Conservation (phyloP, 1,284 basidiomycete species). For the Binderoboletus segoi region DNA sequence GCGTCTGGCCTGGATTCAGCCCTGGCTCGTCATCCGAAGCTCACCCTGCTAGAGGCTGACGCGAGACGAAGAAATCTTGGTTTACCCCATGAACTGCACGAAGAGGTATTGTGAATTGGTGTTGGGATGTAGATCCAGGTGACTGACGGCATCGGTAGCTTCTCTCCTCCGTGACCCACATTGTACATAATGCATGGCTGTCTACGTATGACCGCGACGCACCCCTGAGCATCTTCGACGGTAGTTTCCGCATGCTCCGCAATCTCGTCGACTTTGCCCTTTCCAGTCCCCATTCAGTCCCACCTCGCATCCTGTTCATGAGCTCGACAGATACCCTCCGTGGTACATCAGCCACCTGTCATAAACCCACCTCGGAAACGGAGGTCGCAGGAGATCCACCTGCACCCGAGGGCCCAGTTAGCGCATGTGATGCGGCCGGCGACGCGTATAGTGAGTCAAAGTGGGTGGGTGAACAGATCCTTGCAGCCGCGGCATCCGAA, state of each 20-base stretch:
- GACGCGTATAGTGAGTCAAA: constrained; percentile 46
- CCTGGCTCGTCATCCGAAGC: constrained; percentile 17
- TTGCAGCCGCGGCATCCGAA: constrained; percentile 25
- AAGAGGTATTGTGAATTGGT: constrained; percentile 9
- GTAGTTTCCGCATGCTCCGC: constrained; percentile 39
- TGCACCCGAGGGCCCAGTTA: constrained; percentile 11
- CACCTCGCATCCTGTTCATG: constrained; percentile 39
- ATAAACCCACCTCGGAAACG: neutral
- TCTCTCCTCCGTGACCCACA: constrained; percentile 25
- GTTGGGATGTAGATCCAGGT: neutral
- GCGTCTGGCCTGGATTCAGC: constrained; percentile 26
- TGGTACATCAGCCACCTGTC: neutral
- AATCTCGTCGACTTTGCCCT: constrained; percentile 45
- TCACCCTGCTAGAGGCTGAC: constrained; percentile 20
- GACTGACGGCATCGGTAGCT: constrained; percentile 17
- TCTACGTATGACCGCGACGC: constrained; percentile 37
- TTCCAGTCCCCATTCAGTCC: constrained; percentile 23
- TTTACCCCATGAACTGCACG: constrained; percentile 7
- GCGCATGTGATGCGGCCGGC: constrained; percentile 33
- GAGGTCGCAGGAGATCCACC: neutral
- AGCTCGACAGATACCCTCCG: constrained; percentile 33
- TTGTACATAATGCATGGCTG: constrained; percentile 32
- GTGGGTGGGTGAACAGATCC: constrained; percentile 46
- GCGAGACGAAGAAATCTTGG: constrained; percentile 8
- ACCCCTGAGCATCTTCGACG: constrained; percentile 29